A percentile compares a stretch with the other conserved stretches of the same genome.
These are phyloP conservation scores for Epichloe scottii DNA, from an alignment of 2,329 filamentous ascomycete genomes.

Conservation along the genomic window DNA sequence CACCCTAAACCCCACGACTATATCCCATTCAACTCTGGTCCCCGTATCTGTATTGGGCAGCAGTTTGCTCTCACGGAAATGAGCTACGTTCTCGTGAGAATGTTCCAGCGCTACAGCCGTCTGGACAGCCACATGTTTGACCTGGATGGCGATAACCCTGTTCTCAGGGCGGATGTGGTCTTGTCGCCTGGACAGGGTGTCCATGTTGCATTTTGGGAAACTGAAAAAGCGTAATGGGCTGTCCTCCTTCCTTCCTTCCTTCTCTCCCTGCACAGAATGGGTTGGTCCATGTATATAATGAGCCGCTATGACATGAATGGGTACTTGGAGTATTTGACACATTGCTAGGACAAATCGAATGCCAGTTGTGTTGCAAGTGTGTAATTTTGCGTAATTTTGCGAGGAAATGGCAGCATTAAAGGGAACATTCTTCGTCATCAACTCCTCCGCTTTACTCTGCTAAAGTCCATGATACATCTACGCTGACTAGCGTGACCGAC, in stretches of 20 bases:
- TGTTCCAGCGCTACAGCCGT: constrained; percentile 59
- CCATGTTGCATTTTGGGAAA: constrained; percentile 41
- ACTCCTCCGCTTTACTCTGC: too few species aligned
- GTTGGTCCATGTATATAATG: not conserved
- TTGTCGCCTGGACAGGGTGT: constrained; percentile 48
- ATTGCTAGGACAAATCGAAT: not conserved
- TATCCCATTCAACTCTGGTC: constrained; percentile 40
- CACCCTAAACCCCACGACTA: constrained; percentile 40
- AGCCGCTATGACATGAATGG: too few species aligned
- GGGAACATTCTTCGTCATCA: not conserved
- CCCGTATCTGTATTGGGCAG: constrained; percentile 43
- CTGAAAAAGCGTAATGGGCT: constrained; percentile 14
- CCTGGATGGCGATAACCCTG: constrained; percentile 41
- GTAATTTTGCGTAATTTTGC: not conserved
- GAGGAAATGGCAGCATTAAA: not conserved
- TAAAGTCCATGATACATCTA: too few species aligned
- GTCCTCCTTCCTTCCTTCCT: not conserved
- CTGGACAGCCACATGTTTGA: constrained; percentile 45
- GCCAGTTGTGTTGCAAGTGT: not conserved
- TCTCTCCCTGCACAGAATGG: not conserved
- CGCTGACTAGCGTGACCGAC: too few species aligned
- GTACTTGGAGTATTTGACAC: not conserved
- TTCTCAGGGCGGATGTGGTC: constrained; percentile 47
- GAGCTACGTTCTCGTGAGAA: constrained; percentile 53
- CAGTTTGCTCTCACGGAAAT: constrained; percentile 48